These are phyloP conservation scores for Stentor coeruleus DNA, from an alignment of 73 alveolate species.

Conservation along the genomic window DNA sequence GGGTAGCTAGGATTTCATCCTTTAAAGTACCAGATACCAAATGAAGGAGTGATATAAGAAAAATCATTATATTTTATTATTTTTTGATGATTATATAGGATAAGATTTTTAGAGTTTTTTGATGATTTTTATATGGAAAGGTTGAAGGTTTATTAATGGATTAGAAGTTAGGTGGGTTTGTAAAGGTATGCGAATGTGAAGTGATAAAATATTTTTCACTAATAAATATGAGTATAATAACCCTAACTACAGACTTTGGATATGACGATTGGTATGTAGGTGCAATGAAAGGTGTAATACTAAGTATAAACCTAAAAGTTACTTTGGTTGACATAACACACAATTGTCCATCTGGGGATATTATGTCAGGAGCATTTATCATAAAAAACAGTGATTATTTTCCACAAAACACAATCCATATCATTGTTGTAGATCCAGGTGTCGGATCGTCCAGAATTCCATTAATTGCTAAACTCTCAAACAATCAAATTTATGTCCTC, in stretches of 20 bases:
- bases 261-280: conserved; percentile 12
- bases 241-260: conserved; percentile 27
- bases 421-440: conserved; percentile 21
- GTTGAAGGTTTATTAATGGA: no score
- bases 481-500: not conserved
- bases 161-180: no score
- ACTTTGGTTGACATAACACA: conserved; percentile 21
- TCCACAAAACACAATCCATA: conserved; percentile 20
- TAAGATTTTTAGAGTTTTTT: no score
- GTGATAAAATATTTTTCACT: no score
- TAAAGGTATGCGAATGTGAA: no score
- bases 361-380: conserved; percentile 18
- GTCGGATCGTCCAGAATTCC: conserved; percentile 25
- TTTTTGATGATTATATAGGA: no score
- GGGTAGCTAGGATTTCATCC: not conserved
- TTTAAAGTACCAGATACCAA: no score
- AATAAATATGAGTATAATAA: not conserved
- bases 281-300: conserved; percentile 21
- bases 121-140: no score
- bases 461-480: not conserved
- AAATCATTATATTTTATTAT: no score
- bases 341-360: conserved; percentile 6
- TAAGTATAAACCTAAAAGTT: not conserved
- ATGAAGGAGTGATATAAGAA: no score
- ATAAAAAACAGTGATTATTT: not conserved